Conservation (phyloP, 2,329 filamentous ascomycete genomes). For the Apiospora hydei region DNA sequence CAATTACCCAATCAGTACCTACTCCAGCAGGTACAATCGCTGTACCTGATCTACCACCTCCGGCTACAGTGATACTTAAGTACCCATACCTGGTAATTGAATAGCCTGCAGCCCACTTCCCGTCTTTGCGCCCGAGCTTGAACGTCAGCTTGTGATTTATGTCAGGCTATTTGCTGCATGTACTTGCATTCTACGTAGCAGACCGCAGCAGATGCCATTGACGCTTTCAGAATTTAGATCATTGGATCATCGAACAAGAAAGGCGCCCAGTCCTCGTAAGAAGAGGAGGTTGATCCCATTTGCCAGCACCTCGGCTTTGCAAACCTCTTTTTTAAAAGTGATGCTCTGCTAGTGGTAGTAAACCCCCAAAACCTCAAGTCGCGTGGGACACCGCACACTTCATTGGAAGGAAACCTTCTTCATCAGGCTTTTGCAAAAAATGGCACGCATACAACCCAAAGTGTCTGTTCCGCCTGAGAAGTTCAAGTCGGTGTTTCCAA, state of each 20-base stretch:
- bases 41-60: neutral
- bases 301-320: neutral
- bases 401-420: neutral
- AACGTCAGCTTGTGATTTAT: neutral
- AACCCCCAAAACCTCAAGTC: neutral
- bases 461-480: conserved; percentile 43
- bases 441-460: conserved; percentile 40
- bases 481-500: conserved; percentile 42
- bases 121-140: neutral
- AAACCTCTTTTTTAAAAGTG: neutral
- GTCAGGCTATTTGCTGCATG: neutral
- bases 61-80: neutral
- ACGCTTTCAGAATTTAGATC: conserved; percentile 11
- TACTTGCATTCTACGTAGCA: neutral
- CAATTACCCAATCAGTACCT: conserved; percentile 13
- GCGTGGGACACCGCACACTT: neutral
- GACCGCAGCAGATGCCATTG: neutral
- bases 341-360: neutral
- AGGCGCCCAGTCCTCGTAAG: neutral
- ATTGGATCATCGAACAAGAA: neutral
- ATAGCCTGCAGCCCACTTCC: neutral
- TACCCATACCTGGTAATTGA: neutral
- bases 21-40: neutral
- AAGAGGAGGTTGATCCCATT: neutral
- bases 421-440: conserved; percentile 24